Evolutionary conservation across 345 rosid species (phyloP).

Genomic region (Dipteronia dyeriana): DNA sequence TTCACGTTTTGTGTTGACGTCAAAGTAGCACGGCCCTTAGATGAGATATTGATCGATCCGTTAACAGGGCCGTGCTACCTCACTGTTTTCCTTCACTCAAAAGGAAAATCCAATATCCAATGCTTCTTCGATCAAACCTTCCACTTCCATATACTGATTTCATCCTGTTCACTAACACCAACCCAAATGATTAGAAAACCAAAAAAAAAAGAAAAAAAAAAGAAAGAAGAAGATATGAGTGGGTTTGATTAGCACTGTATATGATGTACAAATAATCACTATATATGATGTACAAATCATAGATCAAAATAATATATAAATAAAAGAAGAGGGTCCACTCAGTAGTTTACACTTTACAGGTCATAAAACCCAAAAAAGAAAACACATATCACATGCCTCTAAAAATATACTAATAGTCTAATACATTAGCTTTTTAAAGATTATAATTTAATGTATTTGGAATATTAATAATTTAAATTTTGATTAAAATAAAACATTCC

Average conservation of each 20-base stretch:
- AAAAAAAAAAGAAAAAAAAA: no score
- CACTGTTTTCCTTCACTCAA: not conserved
- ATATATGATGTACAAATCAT: conserved; percentile 6
- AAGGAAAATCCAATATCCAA: no score
- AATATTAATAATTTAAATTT: no score
- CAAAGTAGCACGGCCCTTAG: not conserved
- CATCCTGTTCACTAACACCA: not conserved
- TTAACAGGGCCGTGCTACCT: no score
- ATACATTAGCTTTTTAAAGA: no score
- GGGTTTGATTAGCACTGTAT: not conserved
- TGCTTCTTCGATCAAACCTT: no score
- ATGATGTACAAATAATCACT: conserved; percentile 8
- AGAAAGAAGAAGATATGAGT: not conserved
- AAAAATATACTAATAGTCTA: no score
- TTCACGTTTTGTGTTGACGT: no score
- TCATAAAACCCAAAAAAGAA: not conserved
- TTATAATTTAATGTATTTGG: no score
- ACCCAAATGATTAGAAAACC: no score
- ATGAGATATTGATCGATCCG: not conserved
- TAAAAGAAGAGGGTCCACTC: not conserved
- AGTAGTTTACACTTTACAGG: not conserved
- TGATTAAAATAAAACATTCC: not conserved
- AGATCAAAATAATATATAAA: conserved; percentile 8
- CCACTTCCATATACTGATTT: not conserved
- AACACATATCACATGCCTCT: conserved; percentile 9